Evolutionary conservation across 495 filamentous ascomycete species (phyloP).

Genomic region (Aspergillus biplanus): DNA sequence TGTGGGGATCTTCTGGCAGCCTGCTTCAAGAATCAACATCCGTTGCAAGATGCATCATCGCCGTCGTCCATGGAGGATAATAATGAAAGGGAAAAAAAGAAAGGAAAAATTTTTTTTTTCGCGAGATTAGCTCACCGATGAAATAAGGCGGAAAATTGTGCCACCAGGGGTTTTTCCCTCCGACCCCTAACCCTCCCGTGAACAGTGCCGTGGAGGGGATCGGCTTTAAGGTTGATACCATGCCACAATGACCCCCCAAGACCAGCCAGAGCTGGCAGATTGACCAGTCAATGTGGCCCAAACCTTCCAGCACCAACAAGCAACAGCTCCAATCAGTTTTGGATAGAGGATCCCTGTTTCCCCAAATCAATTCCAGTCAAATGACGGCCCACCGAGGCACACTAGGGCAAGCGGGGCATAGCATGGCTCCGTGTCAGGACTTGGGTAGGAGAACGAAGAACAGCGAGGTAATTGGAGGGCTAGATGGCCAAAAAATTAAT

Average conservation of each 20-base stretch:
- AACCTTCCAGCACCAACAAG: neutral
- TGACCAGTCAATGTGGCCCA: neutral
- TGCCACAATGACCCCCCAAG: neutral
- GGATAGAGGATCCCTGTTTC: neutral
- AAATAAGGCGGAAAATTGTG: too few relatives aligned
- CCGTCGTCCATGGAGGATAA: neutral
- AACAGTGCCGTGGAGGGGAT: too few relatives aligned
- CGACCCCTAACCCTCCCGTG: too few relatives aligned
- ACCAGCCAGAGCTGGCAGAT: neutral
- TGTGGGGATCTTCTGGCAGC: neutral
- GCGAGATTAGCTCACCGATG: too few relatives aligned
- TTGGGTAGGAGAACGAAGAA: neutral
- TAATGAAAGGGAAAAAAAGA: neutral
- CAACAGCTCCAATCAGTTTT: neutral
- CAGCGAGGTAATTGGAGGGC: neutral
- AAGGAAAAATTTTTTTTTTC: too few relatives aligned
- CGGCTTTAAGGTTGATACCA: neutral
- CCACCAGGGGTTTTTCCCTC: too few relatives aligned
- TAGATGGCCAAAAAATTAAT: too few relatives aligned
- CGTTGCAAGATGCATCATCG: neutral
- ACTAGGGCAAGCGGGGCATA: conserved; percentile 5
- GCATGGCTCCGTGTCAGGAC: neutral
- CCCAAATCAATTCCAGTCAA: neutral
- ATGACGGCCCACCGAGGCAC: neutral
- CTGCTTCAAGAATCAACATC: neutral